A percentile compares a stretch with the other conserved stretches of the same genome.
Evolutionary conservation across 805 yeast genomes (phyloP).

Genomic region (Hanseniaspora occidentalis): DNA sequence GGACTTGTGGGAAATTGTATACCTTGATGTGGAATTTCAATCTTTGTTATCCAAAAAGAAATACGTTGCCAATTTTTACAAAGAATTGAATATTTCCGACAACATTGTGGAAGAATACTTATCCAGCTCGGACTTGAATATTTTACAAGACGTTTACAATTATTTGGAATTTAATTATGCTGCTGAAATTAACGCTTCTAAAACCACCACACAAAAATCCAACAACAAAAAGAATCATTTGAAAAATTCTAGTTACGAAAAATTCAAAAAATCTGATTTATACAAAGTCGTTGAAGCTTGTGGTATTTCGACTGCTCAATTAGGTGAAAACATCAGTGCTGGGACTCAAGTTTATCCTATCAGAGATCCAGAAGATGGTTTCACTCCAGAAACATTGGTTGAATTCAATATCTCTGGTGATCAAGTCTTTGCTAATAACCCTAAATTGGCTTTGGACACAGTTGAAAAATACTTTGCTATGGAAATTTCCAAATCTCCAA

Average conservation of each 20-base stretch:
- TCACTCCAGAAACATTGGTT: conserved; percentile 51
- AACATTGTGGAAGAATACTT: conserved; percentile 44
- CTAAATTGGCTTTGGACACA: conserved; percentile 54
- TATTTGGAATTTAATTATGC: conserved; percentile 63
- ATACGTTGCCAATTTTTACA: conserved; percentile 44
- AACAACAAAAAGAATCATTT: conserved; percentile 38
- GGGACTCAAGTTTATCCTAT: conserved; percentile 59
- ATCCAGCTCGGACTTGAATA: conserved; percentile 37
- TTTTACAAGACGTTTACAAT: conserved; percentile 69
- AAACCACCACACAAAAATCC: conserved; percentile 15
- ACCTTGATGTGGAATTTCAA: conserved; percentile 79
- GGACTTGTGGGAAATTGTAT: conserved; percentile 85
- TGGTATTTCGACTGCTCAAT: conserved; percentile 68
- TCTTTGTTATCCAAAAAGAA: conserved; percentile 65
- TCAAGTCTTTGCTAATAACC: conserved; percentile 38
- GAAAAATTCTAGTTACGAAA: conserved; percentile 50
- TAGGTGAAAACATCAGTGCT: conserved; percentile 70
- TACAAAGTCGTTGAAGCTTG: conserved; percentile 54
- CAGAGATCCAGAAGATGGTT: conserved; percentile 43
- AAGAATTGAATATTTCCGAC: conserved; percentile 45
- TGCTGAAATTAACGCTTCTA: conserved; percentile 25
- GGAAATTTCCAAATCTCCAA: conserved; percentile 70
- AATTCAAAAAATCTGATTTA: conserved; percentile 50
- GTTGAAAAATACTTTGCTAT: conserved; percentile 67
- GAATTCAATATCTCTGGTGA: conserved; percentile 22